These are phyloP conservation scores for Suillus brevipes DNA, from an alignment of 768 basidiomycete species.

Conservation along the genomic window DNA sequence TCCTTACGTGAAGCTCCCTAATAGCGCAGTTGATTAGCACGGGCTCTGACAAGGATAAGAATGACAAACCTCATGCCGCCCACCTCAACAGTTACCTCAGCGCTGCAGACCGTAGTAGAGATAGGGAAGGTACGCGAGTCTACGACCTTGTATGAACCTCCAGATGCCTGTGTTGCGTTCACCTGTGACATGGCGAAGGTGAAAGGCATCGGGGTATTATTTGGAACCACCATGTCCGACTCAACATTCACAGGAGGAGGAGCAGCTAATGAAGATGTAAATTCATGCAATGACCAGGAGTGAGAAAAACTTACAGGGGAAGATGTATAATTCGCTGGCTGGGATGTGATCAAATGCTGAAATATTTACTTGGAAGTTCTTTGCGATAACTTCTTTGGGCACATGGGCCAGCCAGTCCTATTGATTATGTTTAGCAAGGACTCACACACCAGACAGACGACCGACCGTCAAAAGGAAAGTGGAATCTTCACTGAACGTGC, in stretches of 20 bases:
- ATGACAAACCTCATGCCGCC: conserved; percentile 56
- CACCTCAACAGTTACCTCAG: conserved; percentile 56
- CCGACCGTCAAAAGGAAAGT: conserved; percentile 48
- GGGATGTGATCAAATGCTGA: conserved; percentile 58
- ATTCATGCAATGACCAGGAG: not conserved
- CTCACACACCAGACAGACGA: not conserved
- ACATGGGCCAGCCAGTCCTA: conserved; percentile 71
- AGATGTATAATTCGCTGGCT: conserved; percentile 54
- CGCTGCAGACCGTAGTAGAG: conserved; percentile 53
- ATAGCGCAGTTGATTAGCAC: not conserved
- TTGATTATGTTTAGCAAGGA: conserved; percentile 6
- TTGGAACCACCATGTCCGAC: conserved; percentile 48
- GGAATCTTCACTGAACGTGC: conserved; percentile 53
- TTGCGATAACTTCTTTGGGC: conserved; percentile 57
- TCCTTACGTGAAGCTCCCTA: conserved; percentile 48
- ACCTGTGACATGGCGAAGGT: conserved; percentile 55
- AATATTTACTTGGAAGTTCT: conserved; percentile 56
- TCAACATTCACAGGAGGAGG: conserved; percentile 44
- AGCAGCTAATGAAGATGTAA: conserved; percentile 28
- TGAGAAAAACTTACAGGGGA: conserved; percentile 36
- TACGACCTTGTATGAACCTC: conserved; percentile 61
- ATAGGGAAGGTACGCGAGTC: conserved; percentile 56
- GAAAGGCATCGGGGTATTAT: conserved; percentile 51
- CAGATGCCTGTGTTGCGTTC: conserved; percentile 41
- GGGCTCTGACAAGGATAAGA: not conserved